A percentile compares a stretch with the other conserved stretches of the same genome.
Evolutionary conservation across 2,329 filamentous ascomycete species (phyloP).

Genomic region (Aspergillus thermomutatus): DNA sequence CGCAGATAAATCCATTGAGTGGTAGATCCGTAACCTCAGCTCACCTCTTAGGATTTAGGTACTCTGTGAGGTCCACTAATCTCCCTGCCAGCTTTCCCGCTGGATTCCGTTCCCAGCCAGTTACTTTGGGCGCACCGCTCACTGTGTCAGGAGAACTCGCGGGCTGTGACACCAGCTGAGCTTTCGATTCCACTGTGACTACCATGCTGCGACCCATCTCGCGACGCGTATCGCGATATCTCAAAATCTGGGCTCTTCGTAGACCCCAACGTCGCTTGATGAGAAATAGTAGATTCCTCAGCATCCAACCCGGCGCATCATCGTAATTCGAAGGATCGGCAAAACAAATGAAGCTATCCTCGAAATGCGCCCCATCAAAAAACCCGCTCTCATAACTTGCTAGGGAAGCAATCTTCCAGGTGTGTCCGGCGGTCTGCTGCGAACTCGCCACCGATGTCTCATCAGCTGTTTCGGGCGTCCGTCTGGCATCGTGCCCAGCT

Average conservation of each 20-base stretch:
- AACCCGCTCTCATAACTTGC: constrained; percentile 81
- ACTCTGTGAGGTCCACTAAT: constrained; percentile 79
- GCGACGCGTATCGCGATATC: constrained; percentile 79
- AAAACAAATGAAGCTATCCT: constrained; percentile 81
- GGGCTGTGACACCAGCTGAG: constrained; percentile 29
- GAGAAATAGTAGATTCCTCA: constrained; percentile 83
- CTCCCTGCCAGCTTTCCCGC: constrained; percentile 74
- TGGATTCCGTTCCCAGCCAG: constrained; percentile 88
- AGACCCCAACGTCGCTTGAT: constrained; percentile 78
- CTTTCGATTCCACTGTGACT: constrained; percentile 55
- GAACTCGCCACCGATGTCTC: not conserved
- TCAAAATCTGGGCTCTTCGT: constrained; percentile 75
- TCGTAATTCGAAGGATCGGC: constrained; percentile 89
- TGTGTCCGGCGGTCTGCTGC: not conserved
- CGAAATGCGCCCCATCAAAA: constrained; percentile 67
- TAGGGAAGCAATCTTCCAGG: constrained; percentile 74
- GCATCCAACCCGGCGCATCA: constrained; percentile 84
- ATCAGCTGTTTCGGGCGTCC: not conserved
- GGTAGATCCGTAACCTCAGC: not conserved
- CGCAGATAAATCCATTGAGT: not conserved
- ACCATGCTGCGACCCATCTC: constrained; percentile 81
- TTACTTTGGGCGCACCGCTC: constrained; percentile 72
- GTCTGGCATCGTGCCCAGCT: not conserved
- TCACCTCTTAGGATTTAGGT: constrained; percentile 79
- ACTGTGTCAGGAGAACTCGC: constrained; percentile 7